Percentiles rank a stretch among this genome's conserved stretches.
Conservation (phyloP, 495 filamentous ascomycete species). For the Halenospora varia region DNA sequence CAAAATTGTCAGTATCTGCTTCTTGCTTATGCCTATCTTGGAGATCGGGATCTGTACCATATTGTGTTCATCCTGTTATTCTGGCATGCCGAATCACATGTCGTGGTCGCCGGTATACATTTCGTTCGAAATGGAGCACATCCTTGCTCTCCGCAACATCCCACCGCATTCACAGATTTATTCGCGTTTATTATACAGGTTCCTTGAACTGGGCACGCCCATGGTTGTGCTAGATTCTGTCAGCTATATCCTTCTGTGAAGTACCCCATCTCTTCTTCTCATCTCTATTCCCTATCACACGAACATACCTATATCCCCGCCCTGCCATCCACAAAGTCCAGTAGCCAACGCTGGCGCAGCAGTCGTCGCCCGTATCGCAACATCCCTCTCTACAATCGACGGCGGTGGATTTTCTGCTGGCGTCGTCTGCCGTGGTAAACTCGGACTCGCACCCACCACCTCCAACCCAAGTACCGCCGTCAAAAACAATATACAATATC, state of each 20-base stretch:
- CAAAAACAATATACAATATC: background rate
- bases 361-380: too few species aligned
- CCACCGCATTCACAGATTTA: background rate
- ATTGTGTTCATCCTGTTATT: background rate
- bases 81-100: background rate
- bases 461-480: background rate
- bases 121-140: background rate
- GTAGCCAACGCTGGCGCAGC: background rate
- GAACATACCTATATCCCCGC: background rate
- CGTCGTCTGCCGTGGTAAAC: background rate
- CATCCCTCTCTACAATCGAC: background rate
- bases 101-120: background rate
- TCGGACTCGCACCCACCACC: background rate
- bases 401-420: background rate
- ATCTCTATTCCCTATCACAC: background rate
- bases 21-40: background rate
- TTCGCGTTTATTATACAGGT: background rate
- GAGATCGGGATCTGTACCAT: background rate
- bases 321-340: background rate
- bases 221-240: background rate
- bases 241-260: too few species aligned
- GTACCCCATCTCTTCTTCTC: background rate
- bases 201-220: background rate
- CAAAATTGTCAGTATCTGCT: background rate
- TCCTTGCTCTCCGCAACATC: background rate